Percentiles rank a stretch among this genome's conserved stretches.
phyloP scores from a whole-genome alignment of 2,329 filamentous ascomycete species.

The Elsinoe necatrix region DNA sequence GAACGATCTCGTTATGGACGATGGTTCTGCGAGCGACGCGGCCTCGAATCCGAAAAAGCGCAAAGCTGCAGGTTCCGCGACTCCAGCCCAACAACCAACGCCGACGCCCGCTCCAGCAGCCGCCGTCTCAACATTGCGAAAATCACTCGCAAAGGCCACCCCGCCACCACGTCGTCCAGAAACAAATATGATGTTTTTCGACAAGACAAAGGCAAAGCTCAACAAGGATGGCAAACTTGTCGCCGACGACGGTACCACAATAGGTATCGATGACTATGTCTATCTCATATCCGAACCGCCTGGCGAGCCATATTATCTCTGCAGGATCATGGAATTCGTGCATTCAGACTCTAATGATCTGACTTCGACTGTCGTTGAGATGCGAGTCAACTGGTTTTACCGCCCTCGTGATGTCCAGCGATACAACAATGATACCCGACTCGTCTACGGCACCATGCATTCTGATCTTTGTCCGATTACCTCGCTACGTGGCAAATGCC shows the following conservation, averaged over 20 bases:
- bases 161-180: slow-evolving; percentile 44
- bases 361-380: slow-evolving; percentile 66
- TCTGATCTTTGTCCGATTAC: slow-evolving; percentile 91
- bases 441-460: slow-evolving; percentile 96
- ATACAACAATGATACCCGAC: slow-evolving; percentile 79
- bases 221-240: slow-evolving; percentile 65
- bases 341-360: slow-evolving; percentile 64
- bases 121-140: slow-evolving; percentile 22
- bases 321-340: slow-evolving; percentile 96
- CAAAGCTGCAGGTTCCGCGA: slow-evolving; percentile 55
- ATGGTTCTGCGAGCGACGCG: slow-evolving; percentile 40
- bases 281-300: slow-evolving; percentile 97
- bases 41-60: slow-evolving; percentile 61
- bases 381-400: slow-evolving; percentile 98
- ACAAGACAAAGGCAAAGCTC: slow-evolving; percentile 58
- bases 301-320: slow-evolving; percentile 94
- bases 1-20: slow-evolving; percentile 21
- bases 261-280: slow-evolving; percentile 79
- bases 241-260: slow-evolving; percentile 81
- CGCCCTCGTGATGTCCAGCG: slow-evolving; percentile 91
- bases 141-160: slow-evolving; percentile 31
- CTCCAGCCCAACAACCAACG: slow-evolving; percentile 21
- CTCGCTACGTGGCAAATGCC: slow-evolving; percentile 85
- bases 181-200: slow-evolving; percentile 85
- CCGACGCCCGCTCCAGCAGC: slow-evolving; percentile 19